Evolutionary conservation across 2,329 filamentous ascomycete species (phyloP), one percentile per base, ranked within the genome.

Genomic region (Scytalidium lignicola): DNA sequence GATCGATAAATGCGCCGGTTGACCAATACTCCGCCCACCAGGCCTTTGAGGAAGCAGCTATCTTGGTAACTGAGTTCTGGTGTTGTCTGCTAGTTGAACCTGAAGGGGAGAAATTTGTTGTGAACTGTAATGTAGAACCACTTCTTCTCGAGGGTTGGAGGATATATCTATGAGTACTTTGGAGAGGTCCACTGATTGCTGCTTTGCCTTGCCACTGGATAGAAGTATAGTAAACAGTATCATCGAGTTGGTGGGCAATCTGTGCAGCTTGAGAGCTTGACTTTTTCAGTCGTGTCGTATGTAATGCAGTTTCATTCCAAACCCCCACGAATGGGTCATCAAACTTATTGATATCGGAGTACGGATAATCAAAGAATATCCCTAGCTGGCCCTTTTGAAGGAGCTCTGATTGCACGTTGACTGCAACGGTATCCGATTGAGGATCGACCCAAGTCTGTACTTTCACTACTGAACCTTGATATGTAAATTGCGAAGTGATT

Each of bases 331-430:
- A 74, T 21, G 60, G 59, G 10, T 70, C 67, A 43, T 73, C 67
- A 21, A 70, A 74, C 49, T 74, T 74, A 51, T 70, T 70, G n/a
- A 62, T 62, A 2, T 65, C 65, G 2, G 62, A 62, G 40, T 71
- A 74, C 0, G 71, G 70, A 45, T 70, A 74, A 50, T 74, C 71
- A 13, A 74, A 52, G 18, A 71, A 68, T 4, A 72, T 58, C 0
- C 62, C 54, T 1, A 74, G 55, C 2, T 65, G 62, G 0, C 68
- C 66, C 0, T 51, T 56, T 1, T 49, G 46, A 1, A 74, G 17
- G 2, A 73, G 62, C 1, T 55, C 41, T 0, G 70, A 72, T 5
- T 70, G 57, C 3, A 73, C 59, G 2, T 62, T 54, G 43, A 73
- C 65, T 0, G 60, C 54, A 2, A 73, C 65, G 0, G 66, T 61